These are phyloP conservation scores for Leccinum subgranulosum DNA, from an alignment of 768 basidiomycete genomes.

Conservation along the genomic window DNA sequence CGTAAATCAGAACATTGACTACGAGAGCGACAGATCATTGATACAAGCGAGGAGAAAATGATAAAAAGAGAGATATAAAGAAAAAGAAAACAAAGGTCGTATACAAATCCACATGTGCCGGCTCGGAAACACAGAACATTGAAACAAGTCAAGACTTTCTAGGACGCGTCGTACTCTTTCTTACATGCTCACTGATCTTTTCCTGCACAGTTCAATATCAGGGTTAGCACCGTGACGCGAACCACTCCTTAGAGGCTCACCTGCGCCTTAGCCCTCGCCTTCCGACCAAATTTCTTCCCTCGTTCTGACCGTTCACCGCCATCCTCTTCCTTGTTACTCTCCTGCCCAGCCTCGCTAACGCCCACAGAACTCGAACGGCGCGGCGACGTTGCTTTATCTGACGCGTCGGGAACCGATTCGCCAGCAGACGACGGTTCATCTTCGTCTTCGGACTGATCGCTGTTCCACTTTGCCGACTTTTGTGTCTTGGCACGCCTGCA, in stretches of 20 bases:
- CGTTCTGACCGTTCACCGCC: conserved; percentile 27
- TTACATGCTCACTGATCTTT: conserved; percentile 28
- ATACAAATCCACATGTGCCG: conserved; percentile 2
- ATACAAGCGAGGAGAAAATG: conserved; percentile 2
- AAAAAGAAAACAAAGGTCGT: conserved; percentile 2
- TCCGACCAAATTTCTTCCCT: conserved; percentile 37
- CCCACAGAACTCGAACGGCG: conserved; percentile 33
- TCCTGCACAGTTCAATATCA: conserved; percentile 9
- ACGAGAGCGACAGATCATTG: conserved; percentile 5
- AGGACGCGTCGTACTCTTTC: conserved; percentile 21
- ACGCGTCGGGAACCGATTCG: conserved; percentile 41
- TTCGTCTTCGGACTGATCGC: conserved; percentile 32
- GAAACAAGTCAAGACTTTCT: conserved; percentile 23
- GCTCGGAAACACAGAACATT: not conserved
- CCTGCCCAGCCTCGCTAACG: conserved; percentile 33
- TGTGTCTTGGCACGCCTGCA: conserved; percentile 28
- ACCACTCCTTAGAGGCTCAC: conserved; percentile 20
- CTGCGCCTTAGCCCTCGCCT: conserved; percentile 40
- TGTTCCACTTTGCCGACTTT: conserved; percentile 29
- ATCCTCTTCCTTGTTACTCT: conserved; percentile 28
- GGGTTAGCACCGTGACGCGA: not conserved
- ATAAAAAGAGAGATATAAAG: conserved; percentile 7
- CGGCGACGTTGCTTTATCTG: conserved; percentile 21
- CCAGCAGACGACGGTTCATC: conserved; percentile 24
- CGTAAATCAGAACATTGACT: conserved; percentile 3